These are phyloP conservation scores for Clarkia xantiana DNA, from an alignment of 345 rosid genomes.

Conservation along the genomic window DNA sequence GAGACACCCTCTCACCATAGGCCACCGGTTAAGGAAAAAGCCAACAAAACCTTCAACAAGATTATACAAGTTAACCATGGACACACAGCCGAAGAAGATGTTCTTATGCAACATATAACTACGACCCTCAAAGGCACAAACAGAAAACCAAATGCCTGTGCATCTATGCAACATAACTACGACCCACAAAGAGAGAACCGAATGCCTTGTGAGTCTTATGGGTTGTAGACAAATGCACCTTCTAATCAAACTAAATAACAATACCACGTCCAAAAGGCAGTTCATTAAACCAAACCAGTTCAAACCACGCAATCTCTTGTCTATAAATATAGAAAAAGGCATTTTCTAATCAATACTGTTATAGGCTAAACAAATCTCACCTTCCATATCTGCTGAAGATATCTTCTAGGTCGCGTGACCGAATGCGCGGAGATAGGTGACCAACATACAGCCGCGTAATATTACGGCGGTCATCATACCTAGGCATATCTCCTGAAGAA, in stretches of 20 bases:
- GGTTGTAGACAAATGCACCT: too few relatives aligned
- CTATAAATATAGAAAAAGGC: too few relatives aligned
- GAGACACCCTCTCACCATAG: slow-evolving; percentile 87
- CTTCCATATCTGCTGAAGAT: slow-evolving; percentile 68
- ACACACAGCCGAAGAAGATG: slow-evolving; percentile 28
- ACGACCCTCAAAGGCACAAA: slow-evolving; percentile 13
- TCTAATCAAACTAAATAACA: too few relatives aligned
- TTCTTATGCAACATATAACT: slow-evolving; percentile 25
- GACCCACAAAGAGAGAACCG: slow-evolving; percentile 9
- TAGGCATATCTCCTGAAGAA: slow-evolving; percentile 39
- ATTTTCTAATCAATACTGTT: too few relatives aligned
- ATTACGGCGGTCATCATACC: slow-evolving; percentile 53
- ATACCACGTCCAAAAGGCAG: too few relatives aligned
- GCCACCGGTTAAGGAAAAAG: slow-evolving; percentile 83
- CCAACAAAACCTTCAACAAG: slow-evolving; percentile 96
- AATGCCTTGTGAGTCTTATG: too few relatives aligned
- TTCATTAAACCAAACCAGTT: too few relatives aligned
- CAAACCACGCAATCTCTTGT: background rate
- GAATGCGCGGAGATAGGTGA: slow-evolving; percentile 45
- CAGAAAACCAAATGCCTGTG: slow-evolving; percentile 13
- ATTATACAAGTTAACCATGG: slow-evolving; percentile 71
- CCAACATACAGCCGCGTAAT: slow-evolving; percentile 70
- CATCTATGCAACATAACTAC: slow-evolving; percentile 19
- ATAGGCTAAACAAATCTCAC: slow-evolving; percentile 12
- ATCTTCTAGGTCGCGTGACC: slow-evolving; percentile 63